Evolutionary conservation across 768 basidiomycete genomes (phyloP), one percentile per base, ranked within the genome.

Genomic region (Nidularia sp.): DNA sequence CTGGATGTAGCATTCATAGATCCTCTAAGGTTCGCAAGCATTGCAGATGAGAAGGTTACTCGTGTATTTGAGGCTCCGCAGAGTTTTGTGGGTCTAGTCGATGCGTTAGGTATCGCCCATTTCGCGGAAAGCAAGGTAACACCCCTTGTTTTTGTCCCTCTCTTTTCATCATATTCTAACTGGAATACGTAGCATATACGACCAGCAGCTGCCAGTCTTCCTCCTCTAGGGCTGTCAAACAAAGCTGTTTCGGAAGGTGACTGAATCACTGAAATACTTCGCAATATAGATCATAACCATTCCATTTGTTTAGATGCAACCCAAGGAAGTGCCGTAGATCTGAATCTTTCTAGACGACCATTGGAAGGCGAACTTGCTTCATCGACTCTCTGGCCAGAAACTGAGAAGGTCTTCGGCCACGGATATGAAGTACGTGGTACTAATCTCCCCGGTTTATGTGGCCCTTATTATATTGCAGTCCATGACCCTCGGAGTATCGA

Each of bases 321-420:
- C 25, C 18, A 50, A 18, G 45, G 12, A 34, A 25, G 43, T 7
- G 10, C 10, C 18, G 22, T 45, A 15, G 18, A 52, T 44, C 5
- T 36, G 4, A 44, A 43, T 39, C 25, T 53, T 57, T 44, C 60
- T 25, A 65, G 77, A 48, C 71, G 79, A n/a, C 87, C 97, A 0
- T 91, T 93, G 52, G 97, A 98, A 63, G 92, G 90, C 8, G 94
- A 98, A 66, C 77, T 98, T 0, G 86, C 92, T 0, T 79, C 84
- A 0, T 79, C 81, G 12, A 98, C 96, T 0, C 75, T 98, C 0
- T 99, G 97, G 97, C 97, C 96, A 0, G 97, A 99, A 70, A 74
- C 84, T 1, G 97, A 98, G 61, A 99, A 99, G 66, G 76, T 99
- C 0, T 99, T 97, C 65, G 97, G 96, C 4, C 97, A 98, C 67